phyloP scores from a whole-genome alignment of 805 yeast genomes.

The Schwanniomyces polymorphus region DNA sequence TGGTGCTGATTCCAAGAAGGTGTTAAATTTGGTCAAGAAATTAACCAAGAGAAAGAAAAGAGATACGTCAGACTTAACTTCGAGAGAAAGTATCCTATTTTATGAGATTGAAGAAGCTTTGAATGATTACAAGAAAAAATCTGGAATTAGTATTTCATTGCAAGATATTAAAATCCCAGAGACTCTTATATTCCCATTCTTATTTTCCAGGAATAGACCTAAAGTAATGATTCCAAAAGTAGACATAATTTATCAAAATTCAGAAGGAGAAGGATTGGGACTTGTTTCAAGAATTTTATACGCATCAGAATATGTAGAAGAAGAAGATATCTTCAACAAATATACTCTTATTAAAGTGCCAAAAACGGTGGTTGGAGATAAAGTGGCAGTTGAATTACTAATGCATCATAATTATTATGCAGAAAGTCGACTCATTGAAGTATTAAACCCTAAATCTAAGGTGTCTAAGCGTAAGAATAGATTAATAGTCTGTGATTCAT shows the following conservation, averaged over 20 bases:
- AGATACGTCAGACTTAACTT: slow-evolving; percentile 29
- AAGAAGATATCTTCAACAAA: slow-evolving; percentile 11
- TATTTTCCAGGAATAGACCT: slow-evolving; percentile 22
- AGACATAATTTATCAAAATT: slow-evolving; percentile 24
- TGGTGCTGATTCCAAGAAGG: background rate
- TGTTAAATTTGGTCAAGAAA: background rate
- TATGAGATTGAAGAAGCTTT: slow-evolving; percentile 26
- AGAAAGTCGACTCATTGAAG: slow-evolving; percentile 26
- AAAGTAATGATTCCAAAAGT: slow-evolving; percentile 10
- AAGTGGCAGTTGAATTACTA: slow-evolving; percentile 24
- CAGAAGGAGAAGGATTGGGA: slow-evolving; percentile 39
- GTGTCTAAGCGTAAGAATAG: slow-evolving; percentile 19
- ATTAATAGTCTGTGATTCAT: slow-evolving; percentile 32
- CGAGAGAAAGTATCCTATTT: slow-evolving; percentile 20
- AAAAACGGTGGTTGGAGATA: slow-evolving; percentile 40
- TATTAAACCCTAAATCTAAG: slow-evolving; percentile 10
- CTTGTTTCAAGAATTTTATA: slow-evolving; percentile 23
- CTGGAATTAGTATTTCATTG: slow-evolving; percentile 5
- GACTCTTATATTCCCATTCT: slow-evolving; percentile 20
- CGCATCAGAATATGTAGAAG: slow-evolving; percentile 10
- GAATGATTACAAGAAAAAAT: slow-evolving; percentile 2
- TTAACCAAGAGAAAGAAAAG: slow-evolving; percentile 23
- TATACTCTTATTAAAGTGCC: slow-evolving; percentile 34
- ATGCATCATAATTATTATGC: slow-evolving; percentile 30
- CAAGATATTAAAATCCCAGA: slow-evolving; percentile 19